Conservation (phyloP, 2,329 filamentous ascomycete genomes). For the Coccinonectria pachysandricola region DNA sequence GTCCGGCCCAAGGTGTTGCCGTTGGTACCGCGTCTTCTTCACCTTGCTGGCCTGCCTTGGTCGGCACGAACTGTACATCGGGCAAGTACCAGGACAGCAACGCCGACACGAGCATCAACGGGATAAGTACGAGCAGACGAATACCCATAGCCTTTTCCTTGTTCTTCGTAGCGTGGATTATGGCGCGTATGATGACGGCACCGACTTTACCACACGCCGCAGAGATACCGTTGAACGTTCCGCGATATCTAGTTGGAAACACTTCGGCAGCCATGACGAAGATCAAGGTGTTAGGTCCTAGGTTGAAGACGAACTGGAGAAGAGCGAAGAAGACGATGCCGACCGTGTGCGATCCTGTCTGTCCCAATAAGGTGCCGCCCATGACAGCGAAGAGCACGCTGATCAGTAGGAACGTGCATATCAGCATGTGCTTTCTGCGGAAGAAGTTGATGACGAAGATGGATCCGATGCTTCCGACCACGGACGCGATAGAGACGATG, state of each 20-base stretch:
- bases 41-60: too few species aligned
- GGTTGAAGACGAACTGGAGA: constrained; percentile 16
- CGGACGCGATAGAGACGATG: constrained; percentile 2
- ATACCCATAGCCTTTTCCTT: not conserved
- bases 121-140: not conserved
- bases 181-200: constrained; percentile 15
- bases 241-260: constrained; percentile 21
- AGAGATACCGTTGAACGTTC: constrained; percentile 21
- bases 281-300: constrained; percentile 21
- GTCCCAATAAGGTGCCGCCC: not conserved
- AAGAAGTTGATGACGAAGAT: constrained; percentile 2
- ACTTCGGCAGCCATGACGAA: constrained; percentile 23
- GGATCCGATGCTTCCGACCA: constrained; percentile 1
- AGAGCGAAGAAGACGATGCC: not conserved
- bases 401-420: not conserved
- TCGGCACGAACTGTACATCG: not conserved
- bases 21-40: too few species aligned
- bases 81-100: not conserved
- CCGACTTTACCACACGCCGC: constrained; percentile 22
- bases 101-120: not conserved
- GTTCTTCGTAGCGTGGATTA: not conserved
- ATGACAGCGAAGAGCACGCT: not conserved
- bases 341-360: too few species aligned
- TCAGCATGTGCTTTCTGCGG: constrained; percentile 2
- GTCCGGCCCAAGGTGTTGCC: too few species aligned